Evolutionary conservation across 2,329 filamentous ascomycete genomes (phyloP), one percentile per base, ranked within the genome.

Genomic region (Magnaporthiopsis poae): DNA sequence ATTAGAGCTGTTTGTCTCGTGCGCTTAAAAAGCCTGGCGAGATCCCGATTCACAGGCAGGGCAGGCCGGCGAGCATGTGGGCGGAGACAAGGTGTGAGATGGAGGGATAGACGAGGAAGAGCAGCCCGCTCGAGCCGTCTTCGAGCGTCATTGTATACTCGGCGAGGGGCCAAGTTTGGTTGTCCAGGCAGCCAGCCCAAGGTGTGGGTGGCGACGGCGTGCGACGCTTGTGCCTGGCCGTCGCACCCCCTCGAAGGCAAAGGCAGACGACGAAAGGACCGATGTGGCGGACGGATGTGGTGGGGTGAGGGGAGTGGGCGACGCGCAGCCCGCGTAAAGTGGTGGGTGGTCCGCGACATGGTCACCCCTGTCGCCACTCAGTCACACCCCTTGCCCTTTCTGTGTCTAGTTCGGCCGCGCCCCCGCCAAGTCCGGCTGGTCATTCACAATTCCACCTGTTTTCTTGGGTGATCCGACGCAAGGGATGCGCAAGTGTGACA

Each of bases 281-380:
- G 46, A 56, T 56, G 46, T n/a, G 59, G 15, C 36, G 36, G 59
- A 60, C 27, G 56, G 59, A 61, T 15, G 36, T 33, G 62, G 36
- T 33, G 62, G 36, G 62, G 62, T 33, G 36, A 33, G 36, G n/a
- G 31, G 15, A 61, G 52, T 18, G 39, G 64, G 64, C 64, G 60
- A 65, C 64, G 64, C 64, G 64, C 60, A 52, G 33, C 35, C 29
- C 64, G 64, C 64, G 64, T 65, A 65, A 65, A 65, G 64, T 65
- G 64, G 62, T 63, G 62, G 61, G 60, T 65, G 64, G 35, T 52
- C 35, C 46, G 46, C 46, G 46, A 56, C 46, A 56, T 36, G 35
- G 35, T 31, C 7, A n/a, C 46, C 46, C 46, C 46, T 56, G 46
- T 56, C 46, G 46, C 21, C 46, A 56, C 46, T 56, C n/a, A 56